Evolutionary conservation across 139 green algal species (phyloP).

Genomic region (Axilococcus clingmanii): DNA sequence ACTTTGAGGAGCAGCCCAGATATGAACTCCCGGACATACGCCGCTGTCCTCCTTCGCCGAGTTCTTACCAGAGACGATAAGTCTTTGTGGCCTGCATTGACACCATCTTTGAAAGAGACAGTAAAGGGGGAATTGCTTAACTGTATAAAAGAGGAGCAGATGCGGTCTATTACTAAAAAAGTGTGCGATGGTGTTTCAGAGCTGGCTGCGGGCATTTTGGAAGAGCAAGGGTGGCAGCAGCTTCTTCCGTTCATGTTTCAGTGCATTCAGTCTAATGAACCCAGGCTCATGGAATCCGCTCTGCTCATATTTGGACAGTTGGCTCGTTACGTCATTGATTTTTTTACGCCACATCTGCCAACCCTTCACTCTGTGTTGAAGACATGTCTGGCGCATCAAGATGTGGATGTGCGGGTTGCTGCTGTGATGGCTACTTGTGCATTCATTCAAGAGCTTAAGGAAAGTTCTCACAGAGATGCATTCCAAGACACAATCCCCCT

Average conservation of each 20-base stretch:
- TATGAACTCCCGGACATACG: conserved; percentile 54
- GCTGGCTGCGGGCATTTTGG: conserved; percentile 54
- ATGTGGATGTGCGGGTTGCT: conserved; percentile 49
- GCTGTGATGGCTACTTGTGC: conserved; percentile 51
- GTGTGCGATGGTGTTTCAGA: conserved; percentile 78
- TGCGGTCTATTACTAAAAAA: conserved; percentile 32
- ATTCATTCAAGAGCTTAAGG: conserved; percentile 72
- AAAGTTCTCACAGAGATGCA: conserved; percentile 50
- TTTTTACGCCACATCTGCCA: conserved; percentile 53
- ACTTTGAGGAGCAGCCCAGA: conserved; percentile 36
- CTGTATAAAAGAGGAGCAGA: conserved; percentile 43
- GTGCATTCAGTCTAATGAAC: conserved; percentile 43
- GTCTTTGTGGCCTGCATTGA: conserved; percentile 56
- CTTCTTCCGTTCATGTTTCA: conserved; percentile 86
- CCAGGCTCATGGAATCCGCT: conserved; percentile 39
- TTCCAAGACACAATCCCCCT: conserved; percentile 65
- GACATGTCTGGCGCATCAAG: conserved; percentile 27
- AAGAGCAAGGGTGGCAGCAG: conserved; percentile 75
- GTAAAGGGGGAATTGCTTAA: conserved; percentile 60
- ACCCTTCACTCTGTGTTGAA: conserved; percentile 41
- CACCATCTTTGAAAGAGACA: conserved; percentile 14
- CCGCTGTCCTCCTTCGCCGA: conserved; percentile 70
- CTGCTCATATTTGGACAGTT: conserved; percentile 69
- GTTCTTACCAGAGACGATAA: conserved; percentile 36
- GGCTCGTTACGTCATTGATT: conserved; percentile 51